These are phyloP conservation scores for Myriosclerotinia curreyana DNA, from an alignment of 2,329 filamentous ascomycete species.

Conservation along the genomic window DNA sequence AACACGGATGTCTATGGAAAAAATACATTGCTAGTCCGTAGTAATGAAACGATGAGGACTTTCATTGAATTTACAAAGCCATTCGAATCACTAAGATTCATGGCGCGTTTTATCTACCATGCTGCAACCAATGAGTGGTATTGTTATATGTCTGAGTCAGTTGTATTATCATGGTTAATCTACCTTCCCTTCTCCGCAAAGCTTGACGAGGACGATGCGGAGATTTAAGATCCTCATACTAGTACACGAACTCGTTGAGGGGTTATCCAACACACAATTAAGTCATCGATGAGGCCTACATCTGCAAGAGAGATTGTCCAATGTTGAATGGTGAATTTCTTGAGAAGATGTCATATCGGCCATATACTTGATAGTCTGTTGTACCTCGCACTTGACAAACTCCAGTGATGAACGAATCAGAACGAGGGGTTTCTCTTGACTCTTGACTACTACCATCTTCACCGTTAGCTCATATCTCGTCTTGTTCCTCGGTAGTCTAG, in stretches of 20 bases:
- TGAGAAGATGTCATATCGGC: too few species aligned
- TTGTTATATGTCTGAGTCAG: background rate
- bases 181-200: background rate
- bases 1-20: constrained; percentile 9
- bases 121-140: background rate
- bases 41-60: too few species aligned
- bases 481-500: background rate
- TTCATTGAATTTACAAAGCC: too few species aligned
- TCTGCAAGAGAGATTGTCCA: background rate
- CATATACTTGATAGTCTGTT: background rate
- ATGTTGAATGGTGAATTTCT: background rate
- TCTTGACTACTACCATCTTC: background rate
- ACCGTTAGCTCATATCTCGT: background rate
- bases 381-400: background rate
- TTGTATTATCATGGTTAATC: background rate
- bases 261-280: background rate
- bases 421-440: too few species aligned
- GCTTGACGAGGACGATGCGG: background rate
- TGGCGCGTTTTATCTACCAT: too few species aligned
- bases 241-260: background rate
- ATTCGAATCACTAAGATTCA: too few species aligned
- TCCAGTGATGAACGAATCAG: background rate
- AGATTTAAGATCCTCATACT: background rate
- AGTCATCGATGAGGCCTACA: too few species aligned
- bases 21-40: background rate